Conservation (phyloP, 306 rosid genomes). For the Astragalus membranaceus region DNA sequence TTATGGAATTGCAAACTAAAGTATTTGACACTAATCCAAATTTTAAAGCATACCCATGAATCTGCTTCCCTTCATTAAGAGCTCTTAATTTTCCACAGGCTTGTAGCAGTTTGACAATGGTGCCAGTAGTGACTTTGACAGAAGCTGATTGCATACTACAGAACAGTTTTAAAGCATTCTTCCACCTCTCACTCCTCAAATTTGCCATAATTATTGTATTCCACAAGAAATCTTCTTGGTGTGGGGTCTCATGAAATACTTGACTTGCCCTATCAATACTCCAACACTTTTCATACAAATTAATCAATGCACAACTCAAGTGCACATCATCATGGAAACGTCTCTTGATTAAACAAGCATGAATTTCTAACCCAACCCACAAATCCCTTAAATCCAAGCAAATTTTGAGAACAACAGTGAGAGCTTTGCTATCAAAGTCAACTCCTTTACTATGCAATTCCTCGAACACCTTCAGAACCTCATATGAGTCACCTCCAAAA, state of each 20-base stretch:
- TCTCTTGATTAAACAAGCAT: slow-evolving; percentile 49
- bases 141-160: slow-evolving; percentile 40
- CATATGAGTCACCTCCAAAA: slow-evolving; percentile 39
- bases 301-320: slow-evolving; percentile 50
- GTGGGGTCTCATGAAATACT: slow-evolving; percentile 42
- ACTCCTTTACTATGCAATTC: slow-evolving; percentile 38
- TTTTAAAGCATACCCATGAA: slow-evolving; percentile 68
- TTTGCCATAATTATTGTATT: slow-evolving; percentile 51
- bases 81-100: slow-evolving; percentile 66
- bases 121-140: slow-evolving; percentile 33
- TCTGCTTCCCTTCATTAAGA: slow-evolving; percentile 58
- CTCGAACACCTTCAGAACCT: slow-evolving; percentile 39
- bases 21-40: slow-evolving; percentile 33
- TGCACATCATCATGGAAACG: slow-evolving; percentile 51
- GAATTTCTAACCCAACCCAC: slow-evolving; percentile 49
- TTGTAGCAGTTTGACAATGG: slow-evolving; percentile 49
- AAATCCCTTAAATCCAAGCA: slow-evolving; percentile 37
- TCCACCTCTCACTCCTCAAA: slow-evolving; percentile 48
- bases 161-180: slow-evolving; percentile 38
- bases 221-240: slow-evolving; percentile 53
- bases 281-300: slow-evolving; percentile 49
- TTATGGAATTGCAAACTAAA: slow-evolving; percentile 50
- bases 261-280: slow-evolving; percentile 43
- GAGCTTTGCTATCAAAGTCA: slow-evolving; percentile 35
- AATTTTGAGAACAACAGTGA: slow-evolving; percentile 45